These are phyloP conservation scores for Alternaria sp. DNA, from an alignment of 2,329 filamentous ascomycete species.

Conservation along the genomic window DNA sequence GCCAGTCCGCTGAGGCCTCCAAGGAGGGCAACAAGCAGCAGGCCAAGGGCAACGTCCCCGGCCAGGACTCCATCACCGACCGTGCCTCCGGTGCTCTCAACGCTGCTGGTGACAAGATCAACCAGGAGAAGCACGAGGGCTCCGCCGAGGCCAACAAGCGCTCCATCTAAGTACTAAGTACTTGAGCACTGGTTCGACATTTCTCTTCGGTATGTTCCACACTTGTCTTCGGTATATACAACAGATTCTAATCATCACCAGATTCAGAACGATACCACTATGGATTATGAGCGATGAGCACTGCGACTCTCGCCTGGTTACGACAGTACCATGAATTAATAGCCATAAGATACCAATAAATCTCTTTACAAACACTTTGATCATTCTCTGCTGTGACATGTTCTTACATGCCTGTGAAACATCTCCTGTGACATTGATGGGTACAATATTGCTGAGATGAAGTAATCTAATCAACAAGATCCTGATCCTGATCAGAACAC, in stretches of 20 bases:
- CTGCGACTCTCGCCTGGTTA: constrained; percentile 29
- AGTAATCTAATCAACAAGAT: too few relatives aligned
- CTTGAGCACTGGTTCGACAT: constrained; percentile 24
- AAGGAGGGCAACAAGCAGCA: constrained; percentile 74
- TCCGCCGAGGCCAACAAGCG: constrained; percentile 61
- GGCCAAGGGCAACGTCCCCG: constrained; percentile 66
- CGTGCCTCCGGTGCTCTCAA: constrained; percentile 64
- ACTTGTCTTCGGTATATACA: neutral
- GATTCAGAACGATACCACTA: constrained; percentile 27
- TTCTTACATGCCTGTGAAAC: neutral
- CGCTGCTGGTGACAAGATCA: constrained; percentile 62
- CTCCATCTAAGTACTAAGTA: constrained; percentile 34
- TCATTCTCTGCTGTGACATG: neutral
- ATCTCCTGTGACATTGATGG: too few relatives aligned
- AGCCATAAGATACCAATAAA: constrained; percentile 42
- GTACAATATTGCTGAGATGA: too few relatives aligned
- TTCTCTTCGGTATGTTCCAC: constrained; percentile 27
- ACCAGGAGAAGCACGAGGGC: constrained; percentile 62
- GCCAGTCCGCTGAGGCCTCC: constrained; percentile 64
- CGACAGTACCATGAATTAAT: constrained; percentile 31
- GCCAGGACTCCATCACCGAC: constrained; percentile 51
- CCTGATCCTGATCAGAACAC: neutral
- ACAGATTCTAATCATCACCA: neutral
- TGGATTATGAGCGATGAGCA: constrained; percentile 27
- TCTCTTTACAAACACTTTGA: constrained; percentile 21